Percentiles rank a stretch among this genome's conserved stretches.
phyloP scores from a whole-genome alignment of 1,284 basidiomycete genomes.

The Trichosporon coremiiforme region DNA sequence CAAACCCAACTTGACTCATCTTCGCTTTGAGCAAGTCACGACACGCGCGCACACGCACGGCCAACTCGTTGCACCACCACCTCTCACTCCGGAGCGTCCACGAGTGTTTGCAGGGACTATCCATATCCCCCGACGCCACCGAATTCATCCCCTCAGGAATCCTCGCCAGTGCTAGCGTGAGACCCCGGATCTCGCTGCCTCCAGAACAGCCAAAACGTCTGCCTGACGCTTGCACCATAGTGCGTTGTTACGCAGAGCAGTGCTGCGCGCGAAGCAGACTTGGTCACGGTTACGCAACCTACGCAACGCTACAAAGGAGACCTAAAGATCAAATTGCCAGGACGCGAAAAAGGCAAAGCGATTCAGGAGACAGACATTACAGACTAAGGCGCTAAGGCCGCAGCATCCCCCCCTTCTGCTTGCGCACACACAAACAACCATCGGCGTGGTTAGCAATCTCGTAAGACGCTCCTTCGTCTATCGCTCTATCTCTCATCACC shows the following conservation, averaged over 20 bases:
- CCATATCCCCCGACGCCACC: neutral
- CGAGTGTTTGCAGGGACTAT: neutral
- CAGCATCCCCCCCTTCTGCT: neutral
- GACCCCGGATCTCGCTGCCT: neutral
- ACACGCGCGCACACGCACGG: neutral
- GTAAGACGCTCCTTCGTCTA: neutral
- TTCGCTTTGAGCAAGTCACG: too few relatives aligned
- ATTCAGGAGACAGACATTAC: neutral
- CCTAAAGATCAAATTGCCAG: neutral
- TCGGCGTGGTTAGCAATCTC: neutral
- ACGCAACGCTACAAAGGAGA: too few relatives aligned
- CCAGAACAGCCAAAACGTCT: too few relatives aligned
- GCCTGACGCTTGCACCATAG: neutral
- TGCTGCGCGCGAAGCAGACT: too few relatives aligned
- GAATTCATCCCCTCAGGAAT: slow-evolving; percentile 4
- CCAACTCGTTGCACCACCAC: neutral
- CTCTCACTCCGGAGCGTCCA: neutral
- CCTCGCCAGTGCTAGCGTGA: neutral
- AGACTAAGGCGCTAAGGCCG: slow-evolving; percentile 2
- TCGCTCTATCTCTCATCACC: neutral
- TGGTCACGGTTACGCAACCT: neutral
- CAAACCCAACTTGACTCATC: neutral
- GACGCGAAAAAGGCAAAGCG: neutral
- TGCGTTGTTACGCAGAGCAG: neutral
- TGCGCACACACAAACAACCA: neutral